A percentile compares a stretch with the other conserved stretches of the same genome.
These are phyloP conservation scores for Lyophyllum shimeji DNA, from an alignment of 768 basidiomycete genomes.

Conservation along the genomic window DNA sequence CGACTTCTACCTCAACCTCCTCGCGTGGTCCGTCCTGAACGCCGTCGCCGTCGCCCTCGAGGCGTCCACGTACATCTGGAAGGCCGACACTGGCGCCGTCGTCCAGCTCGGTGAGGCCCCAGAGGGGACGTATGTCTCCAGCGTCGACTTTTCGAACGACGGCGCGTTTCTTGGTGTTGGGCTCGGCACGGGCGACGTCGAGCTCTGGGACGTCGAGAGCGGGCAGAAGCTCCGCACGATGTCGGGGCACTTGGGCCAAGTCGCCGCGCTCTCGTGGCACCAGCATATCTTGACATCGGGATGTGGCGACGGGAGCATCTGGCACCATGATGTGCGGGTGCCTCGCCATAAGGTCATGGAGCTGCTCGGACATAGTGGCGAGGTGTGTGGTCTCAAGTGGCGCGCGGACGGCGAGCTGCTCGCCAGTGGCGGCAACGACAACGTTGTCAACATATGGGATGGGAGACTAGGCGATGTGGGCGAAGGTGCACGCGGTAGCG, in stretches of 20 bases:
- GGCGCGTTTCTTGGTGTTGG: slow-evolving; percentile 84
- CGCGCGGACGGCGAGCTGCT: slow-evolving; percentile 83
- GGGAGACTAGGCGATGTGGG: slow-evolving; percentile 65
- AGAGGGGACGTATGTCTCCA: slow-evolving; percentile 73
- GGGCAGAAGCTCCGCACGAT: slow-evolving; percentile 87
- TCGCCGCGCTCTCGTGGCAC: slow-evolving; percentile 87
- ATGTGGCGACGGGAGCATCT: slow-evolving; percentile 92
- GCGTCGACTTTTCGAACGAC: slow-evolving; percentile 78
- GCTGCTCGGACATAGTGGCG: slow-evolving; percentile 85
- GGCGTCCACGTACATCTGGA: slow-evolving; percentile 90
- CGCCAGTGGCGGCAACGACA: slow-evolving; percentile 96
- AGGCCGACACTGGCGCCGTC: slow-evolving; percentile 87
- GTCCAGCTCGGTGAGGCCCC: slow-evolving; percentile 72
- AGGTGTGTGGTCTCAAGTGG: slow-evolving; percentile 94
- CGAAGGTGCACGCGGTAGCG: slow-evolving; percentile 51
- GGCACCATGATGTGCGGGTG: slow-evolving; percentile 93
- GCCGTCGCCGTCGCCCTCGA: slow-evolving; percentile 88
- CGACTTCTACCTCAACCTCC: slow-evolving; percentile 95
- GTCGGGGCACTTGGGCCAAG: slow-evolving; percentile 80
- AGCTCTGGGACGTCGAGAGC: slow-evolving; percentile 91
- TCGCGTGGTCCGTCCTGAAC: slow-evolving; percentile 88
- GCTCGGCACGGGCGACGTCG: slow-evolving; percentile 78
- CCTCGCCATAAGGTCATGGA: slow-evolving; percentile 89
- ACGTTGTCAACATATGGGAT: slow-evolving; percentile 98
- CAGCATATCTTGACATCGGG: slow-evolving; percentile 84